Percentiles rank a stretch among this genome's conserved stretches.
Evolutionary conservation across 139 green algal genomes (phyloP).

Genomic region (Chloropicon primus): DNA sequence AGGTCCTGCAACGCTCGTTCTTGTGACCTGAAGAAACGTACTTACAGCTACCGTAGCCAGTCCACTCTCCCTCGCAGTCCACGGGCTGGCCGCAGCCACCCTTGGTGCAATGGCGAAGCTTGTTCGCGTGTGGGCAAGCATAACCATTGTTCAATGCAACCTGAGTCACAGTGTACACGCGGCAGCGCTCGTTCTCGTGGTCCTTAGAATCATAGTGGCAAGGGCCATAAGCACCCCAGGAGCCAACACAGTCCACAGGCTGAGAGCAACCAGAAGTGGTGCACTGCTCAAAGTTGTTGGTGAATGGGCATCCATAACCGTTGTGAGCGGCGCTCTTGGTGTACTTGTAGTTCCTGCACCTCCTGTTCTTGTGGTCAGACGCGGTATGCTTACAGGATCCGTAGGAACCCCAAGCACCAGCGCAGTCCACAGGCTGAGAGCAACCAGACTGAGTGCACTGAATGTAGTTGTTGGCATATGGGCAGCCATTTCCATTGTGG

Average conservation of each 20-base stretch:
- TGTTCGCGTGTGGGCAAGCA: neutral
- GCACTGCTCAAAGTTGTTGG: neutral
- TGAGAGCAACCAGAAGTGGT: neutral
- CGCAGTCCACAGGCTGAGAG: neutral
- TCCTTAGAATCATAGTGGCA: neutral
- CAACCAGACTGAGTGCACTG: neutral
- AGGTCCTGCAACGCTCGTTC: neutral
- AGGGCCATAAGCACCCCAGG: neutral
- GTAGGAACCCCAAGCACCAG: neutral
- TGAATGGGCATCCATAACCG: neutral
- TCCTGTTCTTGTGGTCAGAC: neutral
- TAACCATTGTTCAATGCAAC: neutral
- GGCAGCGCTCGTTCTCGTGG: neutral
- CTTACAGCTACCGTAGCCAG: neutral
- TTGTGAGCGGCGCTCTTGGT: neutral
- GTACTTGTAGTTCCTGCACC: neutral
- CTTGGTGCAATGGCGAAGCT: neutral
- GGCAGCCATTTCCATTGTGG: neutral
- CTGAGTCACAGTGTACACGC: neutral
- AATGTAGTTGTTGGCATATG: neutral
- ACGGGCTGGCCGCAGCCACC: neutral
- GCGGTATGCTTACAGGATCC: neutral
- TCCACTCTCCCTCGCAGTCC: neutral
- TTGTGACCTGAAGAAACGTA: neutral
- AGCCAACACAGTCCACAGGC: neutral